Conservation (phyloP, 352 stramenopile genomes). For the Phytophthora ohioensis region DNA sequence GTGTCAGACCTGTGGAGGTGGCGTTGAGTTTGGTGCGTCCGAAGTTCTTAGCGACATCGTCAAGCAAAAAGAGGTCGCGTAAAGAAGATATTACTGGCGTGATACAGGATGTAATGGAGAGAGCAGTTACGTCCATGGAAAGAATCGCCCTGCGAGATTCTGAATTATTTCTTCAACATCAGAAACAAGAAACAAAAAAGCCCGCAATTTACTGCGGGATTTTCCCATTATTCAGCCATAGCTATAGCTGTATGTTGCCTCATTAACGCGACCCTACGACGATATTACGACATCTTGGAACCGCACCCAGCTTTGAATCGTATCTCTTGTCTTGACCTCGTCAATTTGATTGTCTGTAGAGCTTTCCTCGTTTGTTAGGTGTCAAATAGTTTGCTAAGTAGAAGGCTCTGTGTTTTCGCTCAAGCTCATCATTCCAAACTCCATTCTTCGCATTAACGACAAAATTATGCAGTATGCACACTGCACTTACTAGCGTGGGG, state of each 20-base stretch:
- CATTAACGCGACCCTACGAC: background rate
- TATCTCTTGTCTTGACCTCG: background rate
- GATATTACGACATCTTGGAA: background rate
- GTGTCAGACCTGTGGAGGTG: background rate
- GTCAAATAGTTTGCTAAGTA: slow-evolving; percentile 2
- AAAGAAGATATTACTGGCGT: background rate
- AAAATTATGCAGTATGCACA: slow-evolving; percentile 7
- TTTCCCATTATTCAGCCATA: background rate
- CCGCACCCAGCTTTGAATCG: slow-evolving; percentile 1
- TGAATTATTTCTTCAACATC: background rate
- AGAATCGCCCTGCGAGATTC: background rate
- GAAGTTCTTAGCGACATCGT: background rate
- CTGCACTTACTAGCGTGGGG: background rate
- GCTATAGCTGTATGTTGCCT: background rate
- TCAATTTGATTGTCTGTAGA: background rate
- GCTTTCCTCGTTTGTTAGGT: background rate
- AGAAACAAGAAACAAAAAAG: slow-evolving; percentile 4
- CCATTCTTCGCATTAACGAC: background rate
- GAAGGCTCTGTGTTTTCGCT: background rate
- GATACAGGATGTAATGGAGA: background rate
- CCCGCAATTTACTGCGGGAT: background rate
- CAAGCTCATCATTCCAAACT: background rate
- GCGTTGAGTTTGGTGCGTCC: background rate
- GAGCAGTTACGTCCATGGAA: background rate
- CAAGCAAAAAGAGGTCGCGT: background rate